Evolutionary conservation across 768 basidiomycete species (phyloP).

Genomic region (Boletus tylopilopsis): DNA sequence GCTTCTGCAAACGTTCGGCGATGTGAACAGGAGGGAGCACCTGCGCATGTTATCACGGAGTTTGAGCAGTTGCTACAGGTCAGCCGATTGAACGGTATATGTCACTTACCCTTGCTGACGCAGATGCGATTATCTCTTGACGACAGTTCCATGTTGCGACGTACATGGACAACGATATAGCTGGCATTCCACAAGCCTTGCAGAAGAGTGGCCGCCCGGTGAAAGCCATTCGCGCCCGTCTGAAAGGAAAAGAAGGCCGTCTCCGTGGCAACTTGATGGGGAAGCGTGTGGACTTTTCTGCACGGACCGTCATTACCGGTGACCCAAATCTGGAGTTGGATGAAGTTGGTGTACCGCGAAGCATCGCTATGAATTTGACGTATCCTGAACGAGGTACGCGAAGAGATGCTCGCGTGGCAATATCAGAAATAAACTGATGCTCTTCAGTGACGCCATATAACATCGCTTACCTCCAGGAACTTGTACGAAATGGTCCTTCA

Average conservation of each 20-base stretch:
- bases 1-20: conserved; percentile 88
- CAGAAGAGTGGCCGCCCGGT: conserved; percentile 98
- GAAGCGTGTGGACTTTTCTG: conserved; percentile 98
- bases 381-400: conserved; percentile 89
- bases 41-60: conserved; percentile 92
- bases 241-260: conserved; percentile 99
- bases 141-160: conserved; percentile 94
- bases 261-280: conserved; percentile 98
- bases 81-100: conserved; percentile 15
- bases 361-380: conserved; percentile 96
- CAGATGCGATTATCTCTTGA: neutral
- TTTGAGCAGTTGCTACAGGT: conserved; percentile 96
- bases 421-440: conserved; percentile 2
- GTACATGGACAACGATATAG: conserved; percentile 99
- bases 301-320: conserved; percentile 98
- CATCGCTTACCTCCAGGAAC: conserved; percentile 87
- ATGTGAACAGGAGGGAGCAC: conserved; percentile 95
- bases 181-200: conserved; percentile 94
- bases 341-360: conserved; percentile 93
- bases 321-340: conserved; percentile 96
- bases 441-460: conserved; percentile 92
- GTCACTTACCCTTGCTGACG: neutral
- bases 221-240: conserved; percentile 95
- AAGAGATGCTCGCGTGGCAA: neutral
- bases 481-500: conserved; percentile 92